A percentile compares a stretch with the other conserved stretches of the same genome.
Evolutionary conservation across 768 basidiomycete species (phyloP).

Genomic region (Pleurotus platypus): DNA sequence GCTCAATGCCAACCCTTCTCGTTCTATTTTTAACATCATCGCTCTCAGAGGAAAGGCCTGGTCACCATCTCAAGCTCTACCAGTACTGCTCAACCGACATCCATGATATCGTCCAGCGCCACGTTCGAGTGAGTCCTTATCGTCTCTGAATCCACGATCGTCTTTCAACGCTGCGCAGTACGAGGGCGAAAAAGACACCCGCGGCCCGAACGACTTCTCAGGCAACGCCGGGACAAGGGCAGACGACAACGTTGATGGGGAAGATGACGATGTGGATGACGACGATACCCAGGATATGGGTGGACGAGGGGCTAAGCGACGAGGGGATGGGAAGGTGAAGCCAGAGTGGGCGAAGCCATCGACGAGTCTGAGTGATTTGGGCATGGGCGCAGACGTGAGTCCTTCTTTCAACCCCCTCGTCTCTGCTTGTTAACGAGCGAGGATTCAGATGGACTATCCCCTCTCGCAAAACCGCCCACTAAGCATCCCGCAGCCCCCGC

Average conservation of each 20-base stretch:
- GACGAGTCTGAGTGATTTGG: neutral
- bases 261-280: constrained; percentile 37
- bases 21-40: constrained; percentile 41
- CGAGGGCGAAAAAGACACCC: constrained; percentile 48
- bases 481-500: constrained; percentile 23
- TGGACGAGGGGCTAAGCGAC: constrained; percentile 22
- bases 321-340: constrained; percentile 29
- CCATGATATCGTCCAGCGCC: constrained; percentile 66
- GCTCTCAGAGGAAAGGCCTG: constrained; percentile 64
- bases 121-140: constrained; percentile 38
- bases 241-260: constrained; percentile 33
- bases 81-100: constrained; percentile 77
- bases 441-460: constrained; percentile 13
- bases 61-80: constrained; percentile 78
- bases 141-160: constrained; percentile 10
- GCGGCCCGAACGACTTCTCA: constrained; percentile 43
- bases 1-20: constrained; percentile 15
- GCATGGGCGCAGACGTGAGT: constrained; percentile 7
- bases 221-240: constrained; percentile 25
- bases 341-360: constrained; percentile 14
- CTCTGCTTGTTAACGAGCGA: constrained; percentile 20
- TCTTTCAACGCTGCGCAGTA: constrained; percentile 25
- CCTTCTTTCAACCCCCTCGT: neutral
- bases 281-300: constrained; percentile 31
- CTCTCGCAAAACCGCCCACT: constrained; percentile 16